These are phyloP conservation scores for Suillus subalutaceus DNA, from an alignment of 768 basidiomycete species.

Conservation along the genomic window DNA sequence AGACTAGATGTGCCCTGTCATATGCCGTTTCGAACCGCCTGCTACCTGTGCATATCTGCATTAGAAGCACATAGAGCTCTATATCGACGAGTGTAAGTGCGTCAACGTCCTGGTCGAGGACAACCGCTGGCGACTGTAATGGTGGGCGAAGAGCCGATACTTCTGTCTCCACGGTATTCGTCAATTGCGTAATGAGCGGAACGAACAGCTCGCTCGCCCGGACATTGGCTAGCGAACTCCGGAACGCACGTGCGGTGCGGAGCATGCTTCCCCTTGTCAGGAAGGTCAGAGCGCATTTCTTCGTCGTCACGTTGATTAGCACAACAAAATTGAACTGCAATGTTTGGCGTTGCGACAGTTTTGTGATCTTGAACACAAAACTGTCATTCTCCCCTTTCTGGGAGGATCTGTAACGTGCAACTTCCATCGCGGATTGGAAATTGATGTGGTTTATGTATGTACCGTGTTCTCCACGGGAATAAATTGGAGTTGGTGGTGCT, in stretches of 20 bases:
- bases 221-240: neutral
- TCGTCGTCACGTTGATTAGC: conserved; percentile 1
- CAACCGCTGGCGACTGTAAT: neutral
- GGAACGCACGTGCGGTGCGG: conserved; percentile 10
- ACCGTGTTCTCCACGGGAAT: neutral
- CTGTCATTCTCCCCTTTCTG: conserved; percentile 25
- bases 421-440: neutral
- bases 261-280: conserved; percentile 14
- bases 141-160: neutral
- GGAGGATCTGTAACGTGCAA: conserved; percentile 8
- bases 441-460: neutral
- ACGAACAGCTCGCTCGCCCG: neutral
- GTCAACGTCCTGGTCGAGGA: neutral
- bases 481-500: neutral
- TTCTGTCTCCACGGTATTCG: neutral
- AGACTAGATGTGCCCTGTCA: neutral
- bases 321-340: conserved; percentile 11
- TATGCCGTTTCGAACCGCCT: neutral
- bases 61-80: conserved; percentile 13
- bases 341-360: conserved; percentile 21
- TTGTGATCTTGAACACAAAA: conserved; percentile 35
- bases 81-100: conserved; percentile 8
- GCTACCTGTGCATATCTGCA: conserved; percentile 11
- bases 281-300: conserved; percentile 10
- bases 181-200: neutral